These are phyloP conservation scores for Przewalskia tangutica DNA, from an alignment of 257 asterid genomes.

Conservation along the genomic window DNA sequence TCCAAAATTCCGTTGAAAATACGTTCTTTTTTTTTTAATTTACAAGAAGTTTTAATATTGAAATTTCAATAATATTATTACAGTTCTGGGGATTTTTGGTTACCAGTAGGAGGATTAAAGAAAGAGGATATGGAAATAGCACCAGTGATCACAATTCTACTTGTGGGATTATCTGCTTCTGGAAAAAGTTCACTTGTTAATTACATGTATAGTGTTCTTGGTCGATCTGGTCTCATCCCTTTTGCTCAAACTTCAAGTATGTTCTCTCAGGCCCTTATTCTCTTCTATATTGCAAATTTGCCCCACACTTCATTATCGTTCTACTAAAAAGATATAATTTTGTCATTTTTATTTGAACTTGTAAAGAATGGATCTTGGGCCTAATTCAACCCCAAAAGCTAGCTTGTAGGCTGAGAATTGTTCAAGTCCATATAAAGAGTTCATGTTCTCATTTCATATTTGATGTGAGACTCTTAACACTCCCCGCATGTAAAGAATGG, in stretches of 20 bases:
- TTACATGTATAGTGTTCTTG: slow-evolving; percentile 63
- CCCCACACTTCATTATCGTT: neutral
- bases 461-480: too few species aligned
- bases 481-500: too few species aligned
- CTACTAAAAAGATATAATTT: too few species aligned
- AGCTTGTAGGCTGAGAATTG: too few species aligned
- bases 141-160: slow-evolving; percentile 30
- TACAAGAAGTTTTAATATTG: too few species aligned
- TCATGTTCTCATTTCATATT: too few species aligned
- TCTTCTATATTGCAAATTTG: neutral
- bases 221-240: slow-evolving; percentile 63
- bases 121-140: slow-evolving; percentile 51
- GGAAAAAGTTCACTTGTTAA: slow-evolving; percentile 61
- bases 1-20: too few species aligned
- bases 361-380: too few species aligned
- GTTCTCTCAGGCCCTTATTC: neutral
- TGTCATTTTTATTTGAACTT: too few species aligned
- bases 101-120: slow-evolving; percentile 58
- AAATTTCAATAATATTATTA: slow-evolving; percentile 1
- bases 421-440: too few species aligned
- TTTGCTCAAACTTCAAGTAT: slow-evolving; percentile 65
- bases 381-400: too few species aligned
- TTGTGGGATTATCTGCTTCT: slow-evolving; percentile 30
- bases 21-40: too few species aligned
- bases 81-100: slow-evolving; percentile 62